phyloP scores from a whole-genome alignment of 2,329 filamentous ascomycete species.

The Sporothrix protearum region DNA sequence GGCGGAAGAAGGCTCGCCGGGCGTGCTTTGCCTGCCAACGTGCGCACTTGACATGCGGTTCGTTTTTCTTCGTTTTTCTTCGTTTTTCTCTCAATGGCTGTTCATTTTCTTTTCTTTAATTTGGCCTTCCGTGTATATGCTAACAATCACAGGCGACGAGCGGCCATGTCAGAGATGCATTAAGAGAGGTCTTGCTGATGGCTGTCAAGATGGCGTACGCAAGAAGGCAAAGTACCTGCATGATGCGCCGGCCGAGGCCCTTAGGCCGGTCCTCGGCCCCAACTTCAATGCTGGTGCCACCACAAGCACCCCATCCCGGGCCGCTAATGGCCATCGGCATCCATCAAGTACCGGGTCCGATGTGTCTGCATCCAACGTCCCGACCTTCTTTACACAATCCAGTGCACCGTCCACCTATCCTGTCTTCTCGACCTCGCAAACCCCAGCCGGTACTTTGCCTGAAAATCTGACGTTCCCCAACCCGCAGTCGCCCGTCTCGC shows the following conservation, averaged over 20 bases:
- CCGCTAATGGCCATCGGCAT: slow-evolving; percentile 47
- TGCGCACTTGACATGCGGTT: slow-evolving; percentile 97
- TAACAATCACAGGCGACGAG: slow-evolving; percentile 69
- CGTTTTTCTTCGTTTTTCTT: slow-evolving; percentile 50
- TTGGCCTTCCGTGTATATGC: neutral
- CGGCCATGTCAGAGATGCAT: slow-evolving; percentile 91
- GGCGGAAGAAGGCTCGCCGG: slow-evolving; percentile 91
- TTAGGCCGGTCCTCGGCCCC: slow-evolving; percentile 78
- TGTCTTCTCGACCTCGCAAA: slow-evolving; percentile 49
- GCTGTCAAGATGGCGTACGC: slow-evolving; percentile 90
- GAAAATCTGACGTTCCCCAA: slow-evolving; percentile 55
- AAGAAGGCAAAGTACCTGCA: slow-evolving; percentile 99
- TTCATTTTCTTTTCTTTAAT: too few species aligned
- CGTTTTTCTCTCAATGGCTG: too few species aligned
- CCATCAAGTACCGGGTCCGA: slow-evolving; percentile 48
- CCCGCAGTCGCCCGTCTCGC: slow-evolving; percentile 71
- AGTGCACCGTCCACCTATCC: slow-evolving; percentile 48
- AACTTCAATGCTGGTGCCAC: slow-evolving; percentile 55
- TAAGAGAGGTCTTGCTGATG: slow-evolving; percentile 84
- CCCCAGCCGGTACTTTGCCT: slow-evolving; percentile 45
- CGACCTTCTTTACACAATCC: slow-evolving; percentile 46
- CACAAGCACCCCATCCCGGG: slow-evolving; percentile 41
- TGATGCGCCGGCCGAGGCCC: slow-evolving; percentile 84
- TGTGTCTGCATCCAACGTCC: slow-evolving; percentile 40
- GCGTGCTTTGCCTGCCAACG: slow-evolving; percentile 96